Conservation (phyloP, 768 basidiomycete species). For the Russula ochroleuca region DNA sequence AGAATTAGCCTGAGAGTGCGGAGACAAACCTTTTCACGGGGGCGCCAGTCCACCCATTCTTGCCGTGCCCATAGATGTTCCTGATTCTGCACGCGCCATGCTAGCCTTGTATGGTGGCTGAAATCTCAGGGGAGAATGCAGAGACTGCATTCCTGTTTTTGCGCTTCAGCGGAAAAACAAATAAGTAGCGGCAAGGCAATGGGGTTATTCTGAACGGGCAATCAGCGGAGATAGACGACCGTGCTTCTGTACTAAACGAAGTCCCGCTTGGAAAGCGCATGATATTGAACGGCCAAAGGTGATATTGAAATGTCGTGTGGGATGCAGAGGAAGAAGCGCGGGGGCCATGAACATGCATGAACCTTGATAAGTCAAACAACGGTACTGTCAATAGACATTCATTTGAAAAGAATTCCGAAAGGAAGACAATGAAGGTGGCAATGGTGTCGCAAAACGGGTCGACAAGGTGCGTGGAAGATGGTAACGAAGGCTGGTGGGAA, state of each 20-base stretch:
- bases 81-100: not conserved
- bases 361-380: not conserved
- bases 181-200: not conserved
- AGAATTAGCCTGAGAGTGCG: not conserved
- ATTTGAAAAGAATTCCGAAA: not conserved
- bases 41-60: not conserved
- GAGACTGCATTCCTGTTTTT: not conserved
- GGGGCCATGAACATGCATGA: not conserved
- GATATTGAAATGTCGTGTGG: not conserved
- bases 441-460: not conserved
- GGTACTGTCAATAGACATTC: not conserved
- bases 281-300: not conserved
- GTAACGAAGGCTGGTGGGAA: not conserved
- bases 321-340: not conserved
- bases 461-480: not conserved
- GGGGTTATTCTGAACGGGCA: not conserved
- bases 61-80: not conserved
- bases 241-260: not conserved
- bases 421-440: not conserved
- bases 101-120: not conserved
- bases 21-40: conserved; percentile 4
- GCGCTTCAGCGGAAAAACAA: not conserved
- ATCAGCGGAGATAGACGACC: not conserved
- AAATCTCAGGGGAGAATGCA: not conserved
- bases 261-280: not conserved